A percentile compares a stretch with the other conserved stretches of the same genome.
phyloP scores from a whole-genome alignment of 768 basidiomycete genomes.

The Tylopilus vinaceipallidus region DNA sequence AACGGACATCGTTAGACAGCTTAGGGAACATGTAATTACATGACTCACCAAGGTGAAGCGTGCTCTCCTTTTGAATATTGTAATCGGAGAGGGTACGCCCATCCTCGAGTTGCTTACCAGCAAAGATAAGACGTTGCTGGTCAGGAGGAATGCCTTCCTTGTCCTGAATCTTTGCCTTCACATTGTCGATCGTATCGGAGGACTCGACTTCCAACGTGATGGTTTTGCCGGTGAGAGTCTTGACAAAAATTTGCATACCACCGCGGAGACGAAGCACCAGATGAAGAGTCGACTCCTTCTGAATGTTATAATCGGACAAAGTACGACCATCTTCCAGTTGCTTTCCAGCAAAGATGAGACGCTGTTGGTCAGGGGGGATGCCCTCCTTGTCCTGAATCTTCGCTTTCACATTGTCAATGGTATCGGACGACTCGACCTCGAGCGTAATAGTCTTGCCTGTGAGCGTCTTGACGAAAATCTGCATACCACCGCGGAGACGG shows the following conservation, averaged over 20 bases:
- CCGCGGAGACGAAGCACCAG: conserved; percentile 73
- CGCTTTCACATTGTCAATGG: conserved; percentile 87
- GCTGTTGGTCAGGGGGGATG: conserved; percentile 82
- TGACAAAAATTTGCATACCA: conserved; percentile 72
- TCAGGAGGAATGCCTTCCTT: conserved; percentile 81
- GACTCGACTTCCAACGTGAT: conserved; percentile 77
- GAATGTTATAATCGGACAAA: conserved; percentile 76
- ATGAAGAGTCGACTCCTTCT: conserved; percentile 80
- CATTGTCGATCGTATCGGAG: conserved; percentile 74
- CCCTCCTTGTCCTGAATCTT: conserved; percentile 85
- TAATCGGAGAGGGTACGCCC: conserved; percentile 77
- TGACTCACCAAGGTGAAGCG: conserved; percentile 53
- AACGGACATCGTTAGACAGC: background rate
- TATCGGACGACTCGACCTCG: conserved; percentile 91
- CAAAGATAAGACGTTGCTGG: conserved; percentile 77
- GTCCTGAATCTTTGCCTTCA: conserved; percentile 77
- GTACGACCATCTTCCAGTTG: conserved; percentile 94
- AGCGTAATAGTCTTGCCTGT: conserved; percentile 92
- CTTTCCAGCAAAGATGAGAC: conserved; percentile 91
- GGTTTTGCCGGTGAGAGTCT: conserved; percentile 74
- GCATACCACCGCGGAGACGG: conserved; percentile 88
- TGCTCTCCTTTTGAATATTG: conserved; percentile 74
- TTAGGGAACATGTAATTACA: background rate
- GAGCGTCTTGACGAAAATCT: conserved; percentile 85
- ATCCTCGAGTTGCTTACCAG: conserved; percentile 77